These are phyloP conservation scores for Naganishia onofrii DNA, from an alignment of 768 basidiomycete species.

Conservation along the genomic window DNA sequence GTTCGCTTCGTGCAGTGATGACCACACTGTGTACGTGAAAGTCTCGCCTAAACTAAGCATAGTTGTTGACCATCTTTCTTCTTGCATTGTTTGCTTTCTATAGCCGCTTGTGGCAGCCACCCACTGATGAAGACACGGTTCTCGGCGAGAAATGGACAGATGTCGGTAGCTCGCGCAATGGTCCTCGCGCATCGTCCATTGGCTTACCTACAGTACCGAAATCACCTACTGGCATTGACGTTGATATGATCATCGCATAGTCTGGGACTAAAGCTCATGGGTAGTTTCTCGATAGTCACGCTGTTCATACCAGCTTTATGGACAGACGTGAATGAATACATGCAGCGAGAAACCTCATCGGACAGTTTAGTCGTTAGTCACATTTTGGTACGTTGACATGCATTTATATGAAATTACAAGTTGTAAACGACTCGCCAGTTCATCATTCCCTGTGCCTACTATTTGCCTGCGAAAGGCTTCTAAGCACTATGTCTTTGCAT, in stretches of 20 bases:
- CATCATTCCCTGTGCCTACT: no score
- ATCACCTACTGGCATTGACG: slow-evolving; percentile 15
- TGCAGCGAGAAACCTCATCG: neutral
- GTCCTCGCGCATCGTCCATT: neutral
- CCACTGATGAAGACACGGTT: neutral
- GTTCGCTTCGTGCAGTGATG: slow-evolving; percentile 97
- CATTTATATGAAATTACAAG: neutral
- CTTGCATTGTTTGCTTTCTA: neutral
- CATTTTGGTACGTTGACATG: neutral
- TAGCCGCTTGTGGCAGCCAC: slow-evolving; percentile 50
- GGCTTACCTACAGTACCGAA: neutral
- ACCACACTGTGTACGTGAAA: slow-evolving; percentile 64
- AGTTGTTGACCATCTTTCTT: no score
- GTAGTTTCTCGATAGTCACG: neutral
- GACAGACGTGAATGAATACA: neutral
- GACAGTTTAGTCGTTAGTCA: neutral
- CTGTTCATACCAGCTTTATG: no score
- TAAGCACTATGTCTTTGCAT: no score
- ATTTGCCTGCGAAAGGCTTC: no score
- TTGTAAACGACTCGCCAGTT: no score
- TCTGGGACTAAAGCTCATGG: neutral
- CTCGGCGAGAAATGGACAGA: slow-evolving; percentile 9
- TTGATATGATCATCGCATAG: slow-evolving; percentile 22
- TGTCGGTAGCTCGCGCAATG: neutral
- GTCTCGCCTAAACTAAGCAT: neutral